These are phyloP conservation scores for Delonix regia DNA, from an alignment of 306 rosid species.

Conservation along the genomic window DNA sequence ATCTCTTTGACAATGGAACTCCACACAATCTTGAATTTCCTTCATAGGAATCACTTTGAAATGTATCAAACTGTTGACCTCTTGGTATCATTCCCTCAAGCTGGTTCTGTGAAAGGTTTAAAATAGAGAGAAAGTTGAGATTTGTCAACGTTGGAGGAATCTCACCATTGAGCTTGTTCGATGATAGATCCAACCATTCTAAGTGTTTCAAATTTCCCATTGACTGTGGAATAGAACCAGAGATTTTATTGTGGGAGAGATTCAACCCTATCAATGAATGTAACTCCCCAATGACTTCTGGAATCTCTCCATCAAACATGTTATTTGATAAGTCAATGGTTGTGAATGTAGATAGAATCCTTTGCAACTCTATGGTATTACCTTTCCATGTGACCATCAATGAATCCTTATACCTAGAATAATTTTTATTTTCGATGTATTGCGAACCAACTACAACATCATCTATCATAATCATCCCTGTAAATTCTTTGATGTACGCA, in stretches of 20 bases:
- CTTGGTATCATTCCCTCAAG: not conserved
- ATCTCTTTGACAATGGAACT: no score
- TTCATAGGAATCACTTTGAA: not conserved
- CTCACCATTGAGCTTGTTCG: not conserved
- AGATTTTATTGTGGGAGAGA: not conserved
- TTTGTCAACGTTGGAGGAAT: constrained; percentile 24
- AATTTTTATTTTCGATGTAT: not conserved
- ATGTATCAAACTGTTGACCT: not conserved
- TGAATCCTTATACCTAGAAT: not conserved
- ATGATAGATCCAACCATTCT: constrained; percentile 42
- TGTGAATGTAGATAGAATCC: not conserved
- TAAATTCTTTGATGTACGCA: not conserved
- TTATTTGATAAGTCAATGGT: constrained; percentile 17
- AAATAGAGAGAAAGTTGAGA: not conserved
- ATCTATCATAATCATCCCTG: not conserved
- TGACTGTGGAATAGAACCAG: not conserved
- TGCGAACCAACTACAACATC: not conserved
- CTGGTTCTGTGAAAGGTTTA: not conserved
- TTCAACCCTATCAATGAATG: not conserved
- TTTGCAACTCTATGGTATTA: not conserved
- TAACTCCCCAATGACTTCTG: not conserved
- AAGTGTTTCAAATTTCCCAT: constrained; percentile 17
- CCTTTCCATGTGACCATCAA: constrained; percentile 25
- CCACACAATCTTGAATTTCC: not conserved
- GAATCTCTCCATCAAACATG: not conserved